Percentiles rank a stretch among this genome's conserved stretches.
Conservation (phyloP, 2,329 filamentous ascomycete species). For the Cadophora luteo-olivacea region DNA sequence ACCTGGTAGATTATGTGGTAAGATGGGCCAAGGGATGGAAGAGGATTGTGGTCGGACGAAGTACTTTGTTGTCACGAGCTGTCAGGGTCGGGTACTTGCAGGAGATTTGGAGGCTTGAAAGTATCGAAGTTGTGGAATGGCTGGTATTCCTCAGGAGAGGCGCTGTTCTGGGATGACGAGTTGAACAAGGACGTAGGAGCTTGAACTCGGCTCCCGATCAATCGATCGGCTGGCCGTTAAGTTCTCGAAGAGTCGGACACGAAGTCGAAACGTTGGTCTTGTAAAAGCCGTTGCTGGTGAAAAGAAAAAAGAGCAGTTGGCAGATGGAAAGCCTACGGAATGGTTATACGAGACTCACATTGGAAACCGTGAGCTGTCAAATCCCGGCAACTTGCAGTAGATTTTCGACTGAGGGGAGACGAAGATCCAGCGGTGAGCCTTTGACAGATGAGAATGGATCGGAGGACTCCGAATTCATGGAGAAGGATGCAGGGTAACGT, state of each 20-base stretch:
- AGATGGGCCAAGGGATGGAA: not conserved
- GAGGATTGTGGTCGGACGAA: not conserved
- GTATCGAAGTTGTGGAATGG: not conserved
- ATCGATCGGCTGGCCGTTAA: not conserved
- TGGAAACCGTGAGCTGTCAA: slow-evolving; percentile 10
- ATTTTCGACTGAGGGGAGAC: not conserved
- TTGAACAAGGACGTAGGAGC: not conserved
- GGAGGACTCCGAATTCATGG: not conserved
- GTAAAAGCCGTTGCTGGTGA: not conserved
- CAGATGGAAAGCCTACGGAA: not conserved
- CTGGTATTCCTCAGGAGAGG: not conserved
- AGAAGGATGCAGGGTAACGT: not conserved
- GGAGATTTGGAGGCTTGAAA: slow-evolving; percentile 5
- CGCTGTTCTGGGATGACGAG: too few relatives aligned
- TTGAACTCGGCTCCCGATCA: not conserved
- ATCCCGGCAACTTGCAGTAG: slow-evolving; percentile 7
- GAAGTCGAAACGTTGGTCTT: not conserved
- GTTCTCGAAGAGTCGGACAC: not conserved
- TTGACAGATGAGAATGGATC: not conserved
- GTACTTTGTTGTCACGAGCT: slow-evolving; percentile 2
- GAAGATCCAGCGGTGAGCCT: slow-evolving; percentile 1
- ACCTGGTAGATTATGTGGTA: slow-evolving; percentile 7
- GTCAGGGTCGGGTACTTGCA: not conserved
- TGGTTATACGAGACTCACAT: not conserved
- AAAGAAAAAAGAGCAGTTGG: not conserved